Percentiles rank a stretch among this genome's conserved stretches.
Evolutionary conservation across 2,329 filamentous ascomycete species (phyloP).

Genomic region (Penicillium griseofulvum): DNA sequence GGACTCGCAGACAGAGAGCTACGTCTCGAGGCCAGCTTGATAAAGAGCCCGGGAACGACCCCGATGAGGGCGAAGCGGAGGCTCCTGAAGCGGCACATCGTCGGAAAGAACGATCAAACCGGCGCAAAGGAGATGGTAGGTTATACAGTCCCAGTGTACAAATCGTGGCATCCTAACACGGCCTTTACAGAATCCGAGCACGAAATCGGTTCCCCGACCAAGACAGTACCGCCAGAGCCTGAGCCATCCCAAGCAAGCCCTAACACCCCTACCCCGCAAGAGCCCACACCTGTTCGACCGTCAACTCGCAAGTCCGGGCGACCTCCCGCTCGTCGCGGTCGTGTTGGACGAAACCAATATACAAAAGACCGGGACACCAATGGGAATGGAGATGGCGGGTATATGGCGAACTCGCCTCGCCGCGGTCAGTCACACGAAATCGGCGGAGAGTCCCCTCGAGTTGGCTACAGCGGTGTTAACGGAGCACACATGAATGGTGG

Average conservation of each 20-base stretch:
- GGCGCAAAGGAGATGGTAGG: conserved; percentile 76
- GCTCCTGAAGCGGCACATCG: conserved; percentile 73
- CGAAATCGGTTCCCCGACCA: conserved; percentile 59
- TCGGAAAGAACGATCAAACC: conserved; percentile 76
- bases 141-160: background rate
- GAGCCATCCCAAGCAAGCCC: conserved; percentile 45
- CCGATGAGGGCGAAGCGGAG: conserved; percentile 67
- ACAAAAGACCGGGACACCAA: conserved; percentile 70
- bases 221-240: conserved; percentile 39
- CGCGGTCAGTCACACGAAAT: conserved; percentile 42
- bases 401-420: conserved; percentile 40
- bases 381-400: conserved; percentile 45
- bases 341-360: conserved; percentile 75
- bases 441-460: conserved; percentile 38
- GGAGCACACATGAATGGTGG: conserved; percentile 56
- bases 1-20: conserved; percentile 59
- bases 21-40: conserved; percentile 54
- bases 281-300: conserved; percentile 35
- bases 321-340: conserved; percentile 64
- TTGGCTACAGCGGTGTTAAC: conserved; percentile 33
- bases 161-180: conserved; percentile 29
- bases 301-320: conserved; percentile 61
- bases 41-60: conserved; percentile 45
- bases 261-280: conserved; percentile 42
- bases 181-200: conserved; percentile 64